phyloP scores from a whole-genome alignment of 371 early-diverging fungal species.

The Actinomortierella wolfii region DNA sequence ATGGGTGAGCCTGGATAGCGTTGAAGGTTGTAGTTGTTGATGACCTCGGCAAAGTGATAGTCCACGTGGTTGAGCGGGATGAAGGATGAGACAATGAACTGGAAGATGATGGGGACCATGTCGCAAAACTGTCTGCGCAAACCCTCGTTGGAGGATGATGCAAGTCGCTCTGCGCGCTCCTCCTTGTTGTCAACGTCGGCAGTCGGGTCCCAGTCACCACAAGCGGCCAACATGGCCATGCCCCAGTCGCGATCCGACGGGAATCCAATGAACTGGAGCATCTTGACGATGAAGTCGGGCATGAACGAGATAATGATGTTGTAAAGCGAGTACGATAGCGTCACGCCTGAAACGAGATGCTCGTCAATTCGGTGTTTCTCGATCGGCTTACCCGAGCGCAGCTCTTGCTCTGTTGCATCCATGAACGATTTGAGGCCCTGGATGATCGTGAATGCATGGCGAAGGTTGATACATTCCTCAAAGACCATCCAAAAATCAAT shows the following conservation, averaged over 20 bases:
- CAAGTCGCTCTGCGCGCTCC: conserved; percentile 31
- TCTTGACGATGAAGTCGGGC: conserved; percentile 41
- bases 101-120: conserved; percentile 45
- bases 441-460: conserved; percentile 43
- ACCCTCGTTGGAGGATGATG: conserved; percentile 42
- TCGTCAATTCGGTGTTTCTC: conserved; percentile 42
- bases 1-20: conserved; percentile 32
- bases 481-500: conserved; percentile 42
- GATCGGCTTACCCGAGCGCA: conserved; percentile 34
- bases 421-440: conserved; percentile 44
- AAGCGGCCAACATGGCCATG: conserved; percentile 40
- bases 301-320: conserved; percentile 40
- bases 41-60: conserved; percentile 33
- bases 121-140: conserved; percentile 45
- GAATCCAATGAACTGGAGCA: conserved; percentile 44
- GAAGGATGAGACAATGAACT: conserved; percentile 40
- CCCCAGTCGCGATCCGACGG: conserved; percentile 47
- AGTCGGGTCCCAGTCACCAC: conserved; percentile 44
- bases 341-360: conserved; percentile 41
- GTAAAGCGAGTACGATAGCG: conserved; percentile 44
- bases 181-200: conserved; percentile 24
- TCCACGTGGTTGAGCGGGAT: conserved; percentile 45
- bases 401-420: conserved; percentile 42
- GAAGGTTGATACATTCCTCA: conserved; percentile 45
- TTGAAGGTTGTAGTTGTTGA: conserved; percentile 45